Evolutionary conservation across 208 protist genomes (phyloP).

Genomic region (Acanthamoeba royreba): DNA sequence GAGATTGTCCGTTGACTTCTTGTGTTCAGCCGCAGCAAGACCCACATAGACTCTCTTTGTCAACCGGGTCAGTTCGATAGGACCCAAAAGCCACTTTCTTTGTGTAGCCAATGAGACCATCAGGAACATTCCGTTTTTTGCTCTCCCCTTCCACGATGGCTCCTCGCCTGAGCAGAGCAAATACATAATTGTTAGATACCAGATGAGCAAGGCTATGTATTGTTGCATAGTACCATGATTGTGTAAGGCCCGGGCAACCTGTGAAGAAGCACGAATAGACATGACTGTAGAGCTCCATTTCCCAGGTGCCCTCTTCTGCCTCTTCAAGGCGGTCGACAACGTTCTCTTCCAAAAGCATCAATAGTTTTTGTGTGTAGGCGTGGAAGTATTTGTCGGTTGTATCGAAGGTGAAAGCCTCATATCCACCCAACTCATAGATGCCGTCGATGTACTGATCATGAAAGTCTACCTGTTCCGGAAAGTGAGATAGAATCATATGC

Average conservation of each 20-base stretch:
- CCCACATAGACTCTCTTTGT: not conserved
- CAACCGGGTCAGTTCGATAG: not conserved
- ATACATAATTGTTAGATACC: not conserved
- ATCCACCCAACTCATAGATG: not conserved
- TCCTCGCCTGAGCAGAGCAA: not conserved
- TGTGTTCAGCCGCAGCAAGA: not conserved
- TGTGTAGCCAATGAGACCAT: not conserved
- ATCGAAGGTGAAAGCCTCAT: not conserved
- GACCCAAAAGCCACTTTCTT: not conserved
- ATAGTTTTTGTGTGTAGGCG: not conserved
- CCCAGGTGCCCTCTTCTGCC: not conserved
- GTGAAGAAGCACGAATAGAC: not conserved
- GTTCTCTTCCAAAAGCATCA: not conserved
- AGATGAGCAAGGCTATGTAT: not conserved
- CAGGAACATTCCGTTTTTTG: not conserved
- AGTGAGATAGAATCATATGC: too few species aligned
- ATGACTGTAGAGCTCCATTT: not conserved
- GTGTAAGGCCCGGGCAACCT: not conserved
- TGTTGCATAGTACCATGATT: not conserved
- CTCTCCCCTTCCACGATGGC: not conserved
- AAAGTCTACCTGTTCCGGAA: not conserved
- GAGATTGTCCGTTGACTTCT: not conserved
- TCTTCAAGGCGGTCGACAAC: not conserved
- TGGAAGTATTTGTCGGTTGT: not conserved
- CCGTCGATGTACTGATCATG: not conserved